Conservation (phyloP, 345 rosid genomes). For the Heritiera fomes region DNA sequence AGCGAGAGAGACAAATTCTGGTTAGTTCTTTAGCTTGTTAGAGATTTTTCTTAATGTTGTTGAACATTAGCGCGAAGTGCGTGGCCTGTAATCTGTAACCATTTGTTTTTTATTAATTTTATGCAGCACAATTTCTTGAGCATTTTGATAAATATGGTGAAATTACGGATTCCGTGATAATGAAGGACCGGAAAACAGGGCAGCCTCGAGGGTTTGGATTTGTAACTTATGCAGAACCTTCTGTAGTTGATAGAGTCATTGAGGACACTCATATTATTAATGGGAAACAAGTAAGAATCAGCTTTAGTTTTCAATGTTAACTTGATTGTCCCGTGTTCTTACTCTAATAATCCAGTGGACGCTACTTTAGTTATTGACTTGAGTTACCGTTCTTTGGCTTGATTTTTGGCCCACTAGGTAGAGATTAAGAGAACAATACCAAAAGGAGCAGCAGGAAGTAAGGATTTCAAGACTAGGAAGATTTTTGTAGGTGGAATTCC, state of each 20-base stretch:
- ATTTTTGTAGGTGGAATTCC: slow-evolving; percentile 98
- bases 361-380: not conserved
- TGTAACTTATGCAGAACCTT: slow-evolving; percentile 86
- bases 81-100: slow-evolving; percentile 10
- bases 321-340: slow-evolving; percentile 4
- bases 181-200: slow-evolving; percentile 92
- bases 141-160: slow-evolving; percentile 91
- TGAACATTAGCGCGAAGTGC: slow-evolving; percentile 27
- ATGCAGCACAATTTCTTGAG: slow-evolving; percentile 71
- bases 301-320: slow-evolving; percentile 11
- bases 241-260: slow-evolving; percentile 85
- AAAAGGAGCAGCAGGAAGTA: slow-evolving; percentile 71
- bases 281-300: slow-evolving; percentile 73
- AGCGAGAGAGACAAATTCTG: slow-evolving; percentile 75
- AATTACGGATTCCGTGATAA: slow-evolving; percentile 91
- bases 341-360: not conserved
- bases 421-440: slow-evolving; percentile 94
- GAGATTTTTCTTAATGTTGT: slow-evolving; percentile 14
- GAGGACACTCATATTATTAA: slow-evolving; percentile 70
- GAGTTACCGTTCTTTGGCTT: not conserved
- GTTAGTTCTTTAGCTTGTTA: slow-evolving; percentile 46
- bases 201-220: slow-evolving; percentile 97
- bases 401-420: slow-evolving; percentile 49
- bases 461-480: slow-evolving; percentile 88
- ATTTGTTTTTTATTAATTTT: slow-evolving; percentile 24